Base-by-base conservation (phyloP, 2,329 filamentous ascomycete genomes). In the Fusarium buxicola region DNA sequence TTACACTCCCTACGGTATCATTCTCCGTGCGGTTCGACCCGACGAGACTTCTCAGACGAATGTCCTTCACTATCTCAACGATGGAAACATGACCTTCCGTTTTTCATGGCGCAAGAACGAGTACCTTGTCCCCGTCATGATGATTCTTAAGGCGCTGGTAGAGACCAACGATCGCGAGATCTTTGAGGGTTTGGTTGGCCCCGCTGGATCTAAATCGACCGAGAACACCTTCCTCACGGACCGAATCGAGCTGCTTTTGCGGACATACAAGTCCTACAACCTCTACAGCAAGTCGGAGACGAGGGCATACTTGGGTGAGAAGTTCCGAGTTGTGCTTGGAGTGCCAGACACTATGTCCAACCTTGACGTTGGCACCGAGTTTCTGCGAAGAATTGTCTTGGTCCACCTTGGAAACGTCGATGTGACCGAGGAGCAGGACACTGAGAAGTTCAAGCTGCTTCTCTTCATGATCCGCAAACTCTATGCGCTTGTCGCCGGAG, bases 21-120 rank as follows among this genome's bases (percentile, higher is more conserved):
- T 96, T 72, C 88, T 97, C 67, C 89, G 95, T 78, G 96, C 90
- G 3, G 93, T 97, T 52, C 88, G 95, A 56, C 94, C 94, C n/a
- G 95, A 99, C 77, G 93, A 99, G 79, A 97, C 94, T 8, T 97
- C 94, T 27, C 94, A 98, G 77, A 98, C 94, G 32, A 99, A 98
- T 72, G 93, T 96, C 30, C 84, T 99, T 44, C 95, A 99, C 78
- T 99, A 98, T 76, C 86, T 99, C 54, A 92, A 85, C 70, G 95
- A 99, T 75, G 95, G 95, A 65, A 98, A 97, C 76, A 89, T 98
- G 70, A 98, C 92, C 1, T 97, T 99, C 78, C 86, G 95, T 54
- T 99, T 99, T 78, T 97, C 94, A 7, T 99, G 94, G 94, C 86
- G 94, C 68, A 99, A 99, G 79, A 92, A 93, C 69, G 95, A 99